Percentiles rank a stretch among this genome's conserved stretches.
Conservation (phyloP, 2,329 filamentous ascomycete species). For the Botryotinia narcissicola region DNA sequence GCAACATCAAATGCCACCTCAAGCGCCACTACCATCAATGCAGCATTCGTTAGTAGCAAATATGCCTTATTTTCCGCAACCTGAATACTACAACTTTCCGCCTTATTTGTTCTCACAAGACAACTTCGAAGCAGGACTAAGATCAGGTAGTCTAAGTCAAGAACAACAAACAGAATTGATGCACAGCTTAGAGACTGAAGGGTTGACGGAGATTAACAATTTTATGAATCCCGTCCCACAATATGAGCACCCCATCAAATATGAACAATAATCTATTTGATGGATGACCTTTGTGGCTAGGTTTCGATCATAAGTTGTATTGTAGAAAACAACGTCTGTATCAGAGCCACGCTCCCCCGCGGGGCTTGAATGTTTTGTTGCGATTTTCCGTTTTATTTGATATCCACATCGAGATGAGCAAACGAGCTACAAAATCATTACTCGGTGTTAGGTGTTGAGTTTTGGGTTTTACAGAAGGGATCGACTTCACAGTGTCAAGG, state of each 20-base stretch:
- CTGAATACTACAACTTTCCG: constrained; percentile 34
- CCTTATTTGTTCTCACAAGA: constrained; percentile 42
- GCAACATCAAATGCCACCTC: constrained; percentile 23
- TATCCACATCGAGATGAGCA: constrained; percentile 6
- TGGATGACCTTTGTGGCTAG: constrained; percentile 23
- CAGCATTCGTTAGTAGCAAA: constrained; percentile 30
- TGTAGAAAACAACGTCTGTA: constrained; percentile 1
- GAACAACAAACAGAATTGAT: constrained; percentile 82
- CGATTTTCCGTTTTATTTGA: not conserved
- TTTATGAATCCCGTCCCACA: constrained; percentile 47
- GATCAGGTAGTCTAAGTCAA: constrained; percentile 69
- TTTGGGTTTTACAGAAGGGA: not conserved
- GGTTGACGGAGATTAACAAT: constrained; percentile 59
- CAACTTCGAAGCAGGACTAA: constrained; percentile 47
- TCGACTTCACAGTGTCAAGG: not conserved
- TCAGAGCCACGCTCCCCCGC: not conserved
- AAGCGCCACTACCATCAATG: constrained; percentile 23
- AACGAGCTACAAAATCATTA: constrained; percentile 8
- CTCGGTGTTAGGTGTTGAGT: constrained; percentile 9
- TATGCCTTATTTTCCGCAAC: constrained; percentile 35
- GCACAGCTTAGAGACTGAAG: constrained; percentile 71
- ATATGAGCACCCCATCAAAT: constrained; percentile 34
- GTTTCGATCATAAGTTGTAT: not conserved
- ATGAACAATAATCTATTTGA: constrained; percentile 23
- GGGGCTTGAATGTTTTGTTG: not conserved